Conservation (phyloP, 768 basidiomycete genomes). For the Leccinum boreale region DNA sequence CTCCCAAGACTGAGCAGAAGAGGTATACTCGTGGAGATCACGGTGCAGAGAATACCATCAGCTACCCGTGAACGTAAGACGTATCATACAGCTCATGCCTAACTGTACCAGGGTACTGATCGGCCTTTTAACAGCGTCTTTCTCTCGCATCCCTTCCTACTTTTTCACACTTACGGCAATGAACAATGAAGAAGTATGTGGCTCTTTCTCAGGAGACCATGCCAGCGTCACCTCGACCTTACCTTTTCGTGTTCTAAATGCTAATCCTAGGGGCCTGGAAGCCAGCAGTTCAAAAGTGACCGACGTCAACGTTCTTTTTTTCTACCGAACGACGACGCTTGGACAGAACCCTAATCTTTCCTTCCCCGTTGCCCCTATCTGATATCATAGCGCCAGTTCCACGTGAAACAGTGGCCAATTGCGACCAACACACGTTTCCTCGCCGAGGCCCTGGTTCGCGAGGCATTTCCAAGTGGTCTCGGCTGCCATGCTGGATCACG, state of each 20-base stretch:
- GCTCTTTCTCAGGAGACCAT: background rate
- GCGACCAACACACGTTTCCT: constrained; percentile 5
- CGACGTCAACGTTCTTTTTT: background rate
- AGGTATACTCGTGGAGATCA: background rate
- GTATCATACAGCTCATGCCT: background rate
- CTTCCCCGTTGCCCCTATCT: background rate
- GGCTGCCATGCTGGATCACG: background rate
- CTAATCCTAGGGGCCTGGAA: background rate
- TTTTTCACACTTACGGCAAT: background rate
- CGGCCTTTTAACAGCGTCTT: background rate
- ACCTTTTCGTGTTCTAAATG: background rate
- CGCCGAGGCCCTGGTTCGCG: constrained; percentile 6
- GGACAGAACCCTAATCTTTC: background rate
- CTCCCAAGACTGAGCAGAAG: background rate
- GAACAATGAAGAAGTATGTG: background rate
- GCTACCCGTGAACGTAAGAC: background rate
- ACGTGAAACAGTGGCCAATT: background rate
- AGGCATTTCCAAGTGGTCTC: background rate
- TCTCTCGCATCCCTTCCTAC: background rate
- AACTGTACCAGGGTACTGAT: background rate
- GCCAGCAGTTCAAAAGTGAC: background rate
- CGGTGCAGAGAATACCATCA: background rate
- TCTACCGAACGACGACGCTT: background rate
- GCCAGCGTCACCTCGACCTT: background rate
- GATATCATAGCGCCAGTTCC: background rate